phyloP scores from a whole-genome alignment of 495 filamentous ascomycete genomes.

The Xylaria venustula region DNA sequence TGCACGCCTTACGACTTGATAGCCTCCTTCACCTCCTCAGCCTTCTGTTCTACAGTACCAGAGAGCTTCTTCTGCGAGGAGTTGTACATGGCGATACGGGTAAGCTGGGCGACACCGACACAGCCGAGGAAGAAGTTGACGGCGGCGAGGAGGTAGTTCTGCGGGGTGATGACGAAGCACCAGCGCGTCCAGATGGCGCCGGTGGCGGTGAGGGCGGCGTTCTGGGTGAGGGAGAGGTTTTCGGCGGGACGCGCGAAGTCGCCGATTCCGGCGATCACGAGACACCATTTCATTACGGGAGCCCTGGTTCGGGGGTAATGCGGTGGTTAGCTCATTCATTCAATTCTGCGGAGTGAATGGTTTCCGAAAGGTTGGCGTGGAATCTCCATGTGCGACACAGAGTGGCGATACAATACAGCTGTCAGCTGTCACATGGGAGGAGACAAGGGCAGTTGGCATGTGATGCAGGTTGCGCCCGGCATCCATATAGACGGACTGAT shows the following conservation, averaged over 20 bases:
- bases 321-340: background rate
- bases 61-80: conserved; percentile 53
- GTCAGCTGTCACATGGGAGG: too few relatives aligned
- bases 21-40: conserved; percentile 40
- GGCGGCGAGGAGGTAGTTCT: conserved; percentile 84
- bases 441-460: too few relatives aligned
- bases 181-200: conserved; percentile 97
- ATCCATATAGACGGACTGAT: background rate
- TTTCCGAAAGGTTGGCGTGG: background rate
- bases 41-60: conserved; percentile 29
- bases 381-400: background rate
- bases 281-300: conserved; percentile 95
- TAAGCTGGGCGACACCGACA: conserved; percentile 79
- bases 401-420: background rate
- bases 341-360: background rate
- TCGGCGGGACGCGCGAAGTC: conserved; percentile 92
- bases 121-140: conserved; percentile 97
- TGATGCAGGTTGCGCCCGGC: too few relatives aligned
- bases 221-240: conserved; percentile 88
- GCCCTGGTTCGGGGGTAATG: conserved; percentile 57
- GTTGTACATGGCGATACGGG: conserved; percentile 70
- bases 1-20: background rate
- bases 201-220: conserved; percentile 81
- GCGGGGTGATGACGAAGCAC: conserved; percentile 95
- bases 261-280: conserved; percentile 88